These are phyloP conservation scores for Nicotiana noctiflora DNA, from an alignment of 257 asterid genomes.

Conservation along the genomic window DNA sequence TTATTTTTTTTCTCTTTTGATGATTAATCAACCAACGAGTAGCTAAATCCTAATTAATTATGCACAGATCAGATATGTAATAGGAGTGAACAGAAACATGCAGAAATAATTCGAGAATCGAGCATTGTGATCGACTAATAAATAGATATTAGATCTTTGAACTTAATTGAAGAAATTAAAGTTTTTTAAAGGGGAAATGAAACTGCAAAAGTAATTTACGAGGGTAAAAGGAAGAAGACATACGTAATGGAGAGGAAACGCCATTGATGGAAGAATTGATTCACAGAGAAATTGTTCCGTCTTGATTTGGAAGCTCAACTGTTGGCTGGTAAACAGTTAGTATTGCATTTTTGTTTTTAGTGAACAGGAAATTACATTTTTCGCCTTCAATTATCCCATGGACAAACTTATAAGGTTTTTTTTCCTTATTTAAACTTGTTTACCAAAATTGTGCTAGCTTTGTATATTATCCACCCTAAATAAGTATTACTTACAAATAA, in stretches of 20 bases:
- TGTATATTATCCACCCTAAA: no score
- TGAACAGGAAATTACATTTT: no score
- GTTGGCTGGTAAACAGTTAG: background rate
- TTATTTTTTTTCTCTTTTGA: no score
- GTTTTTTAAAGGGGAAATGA: background rate
- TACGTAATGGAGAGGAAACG: conserved; percentile 4
- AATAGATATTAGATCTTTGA: background rate
- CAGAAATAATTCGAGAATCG: background rate
- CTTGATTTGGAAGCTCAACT: background rate
- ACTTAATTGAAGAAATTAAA: background rate
- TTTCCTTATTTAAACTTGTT: no score
- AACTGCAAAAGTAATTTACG: background rate
- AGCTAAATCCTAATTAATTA: background rate
- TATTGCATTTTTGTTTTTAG: background rate
- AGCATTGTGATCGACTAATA: background rate
- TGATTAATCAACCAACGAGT: background rate
- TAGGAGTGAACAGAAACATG: background rate
- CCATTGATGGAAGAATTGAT: conserved; percentile 2
- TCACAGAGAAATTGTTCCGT: background rate
- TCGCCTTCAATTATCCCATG: no score
- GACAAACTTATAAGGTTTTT: no score
- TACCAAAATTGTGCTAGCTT: no score
- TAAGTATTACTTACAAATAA: no score
- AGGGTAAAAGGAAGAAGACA: background rate
- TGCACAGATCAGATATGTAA: background rate